Percentiles rank a stretch among this genome's conserved stretches.
These are phyloP conservation scores for Claviceps arundinis DNA, from an alignment of 2,329 filamentous ascomycete species.

Conservation along the genomic window DNA sequence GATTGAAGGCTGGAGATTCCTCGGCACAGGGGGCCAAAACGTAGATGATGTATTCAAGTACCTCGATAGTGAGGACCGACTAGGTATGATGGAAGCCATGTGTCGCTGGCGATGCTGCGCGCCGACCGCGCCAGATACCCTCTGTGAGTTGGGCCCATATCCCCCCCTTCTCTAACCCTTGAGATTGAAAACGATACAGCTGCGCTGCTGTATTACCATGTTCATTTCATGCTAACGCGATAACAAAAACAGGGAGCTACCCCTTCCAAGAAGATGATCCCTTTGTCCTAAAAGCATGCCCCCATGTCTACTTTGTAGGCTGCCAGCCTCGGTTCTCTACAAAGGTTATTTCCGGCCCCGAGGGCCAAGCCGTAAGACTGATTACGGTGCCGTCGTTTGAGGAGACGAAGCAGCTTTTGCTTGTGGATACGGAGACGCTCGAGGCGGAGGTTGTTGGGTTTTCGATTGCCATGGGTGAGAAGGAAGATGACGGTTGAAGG, in stretches of 20 bases:
- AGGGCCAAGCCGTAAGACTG: conserved; percentile 60
- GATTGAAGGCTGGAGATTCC: conserved; percentile 75
- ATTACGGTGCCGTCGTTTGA: conserved; percentile 76
- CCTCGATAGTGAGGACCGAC: conserved; percentile 59
- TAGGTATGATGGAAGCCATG: conserved; percentile 91
- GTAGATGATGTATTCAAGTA: conserved; percentile 92
- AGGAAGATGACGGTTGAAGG: not conserved
- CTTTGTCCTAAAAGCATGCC: conserved; percentile 73
- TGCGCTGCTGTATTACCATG: not conserved
- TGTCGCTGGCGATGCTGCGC: conserved; percentile 83
- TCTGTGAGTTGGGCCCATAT: conserved; percentile 49
- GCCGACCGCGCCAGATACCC: conserved; percentile 87
- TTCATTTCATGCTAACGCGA: not conserved
- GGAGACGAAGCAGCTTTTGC: conserved; percentile 62
- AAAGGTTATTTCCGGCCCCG: conserved; percentile 49
- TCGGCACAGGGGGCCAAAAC: conserved; percentile 84
- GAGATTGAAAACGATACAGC: too few species aligned
- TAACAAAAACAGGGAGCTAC: conserved; percentile 59
- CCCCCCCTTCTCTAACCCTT: too few species aligned
- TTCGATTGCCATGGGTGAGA: conserved; percentile 2
- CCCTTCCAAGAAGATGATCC: conserved; percentile 91
- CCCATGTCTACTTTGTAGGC: conserved; percentile 83
- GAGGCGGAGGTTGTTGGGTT: conserved; percentile 61
- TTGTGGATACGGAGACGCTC: conserved; percentile 77
- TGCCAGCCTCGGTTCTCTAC: conserved; percentile 72